Base-by-base conservation (phyloP, 1,284 basidiomycete species). In the Moesziomyces sp. region DNA sequence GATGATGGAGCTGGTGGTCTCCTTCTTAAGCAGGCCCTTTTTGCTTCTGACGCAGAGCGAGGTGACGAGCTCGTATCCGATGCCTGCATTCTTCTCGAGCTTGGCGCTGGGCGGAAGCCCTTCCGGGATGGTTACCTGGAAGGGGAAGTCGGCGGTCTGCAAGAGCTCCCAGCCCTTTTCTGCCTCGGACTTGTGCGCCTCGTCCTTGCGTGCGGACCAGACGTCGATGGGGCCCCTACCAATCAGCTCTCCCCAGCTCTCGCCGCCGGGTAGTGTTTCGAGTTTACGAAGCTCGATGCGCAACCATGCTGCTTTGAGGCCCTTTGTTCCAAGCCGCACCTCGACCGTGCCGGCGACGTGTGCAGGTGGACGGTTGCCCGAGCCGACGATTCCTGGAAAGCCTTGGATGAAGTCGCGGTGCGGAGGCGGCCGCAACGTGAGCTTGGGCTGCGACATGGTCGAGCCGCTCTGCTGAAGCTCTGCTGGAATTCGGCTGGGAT, bases 261-360 rank as follows among this genome's bases (percentile, higher is more conserved):
- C 80, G 16, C 81, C 81, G 10, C 73, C 69, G 6, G 81, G 76
- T 1, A 83, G 58, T 13, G 76, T 77, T 51, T 83, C 82, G 19
- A 78, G 66, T 69, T 83, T 83, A 60, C 80, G 68, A 46, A 83
- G 74, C 52, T 83, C 82, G 57, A 83, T 78, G 19, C 82, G 74
- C 19, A 83, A 60, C 81, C 81, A 83, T 49, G 75, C 62, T 28
- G 79, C 82, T 46, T 81, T 79, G 52, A 79, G 62, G 16, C 80
- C 79, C 60, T 80, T 80, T 18, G 76, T 58, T 19, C 73, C 71
- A 3, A 78, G 59, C 16, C 79, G 71, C 1, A 82, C 77, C 46
- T 79, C 79, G 19, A 83, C 74, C 16, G 72, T 73, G 26, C 82
- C 82, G 11, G 76, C 73, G 38, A 83, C 68, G 55, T 81, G 78